Conservation (phyloP, 805 yeast species). For the Wickerhamiella alocasiicola region DNA sequence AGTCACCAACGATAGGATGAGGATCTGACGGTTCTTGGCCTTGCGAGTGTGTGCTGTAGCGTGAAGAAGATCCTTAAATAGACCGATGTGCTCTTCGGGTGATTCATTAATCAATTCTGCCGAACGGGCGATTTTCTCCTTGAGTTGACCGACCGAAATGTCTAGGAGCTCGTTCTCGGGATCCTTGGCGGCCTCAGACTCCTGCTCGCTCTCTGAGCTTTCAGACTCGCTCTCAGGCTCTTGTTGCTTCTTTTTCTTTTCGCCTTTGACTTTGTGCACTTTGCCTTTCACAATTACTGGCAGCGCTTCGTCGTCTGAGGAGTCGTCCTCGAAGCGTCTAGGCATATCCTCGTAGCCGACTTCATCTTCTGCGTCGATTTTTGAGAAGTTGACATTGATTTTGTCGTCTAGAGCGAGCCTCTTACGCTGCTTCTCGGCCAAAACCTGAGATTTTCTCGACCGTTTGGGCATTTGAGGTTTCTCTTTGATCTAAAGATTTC, state of each 20-base stretch:
- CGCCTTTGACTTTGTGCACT: slow-evolving; percentile 31
- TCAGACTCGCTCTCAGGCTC: slow-evolving; percentile 22
- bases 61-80: slow-evolving; percentile 41
- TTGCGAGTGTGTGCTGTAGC: slow-evolving; percentile 20
- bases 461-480: slow-evolving; percentile 17
- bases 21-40: slow-evolving; percentile 51
- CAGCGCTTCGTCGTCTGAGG: slow-evolving; percentile 46
- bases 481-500: slow-evolving; percentile 2
- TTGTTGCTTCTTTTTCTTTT: slow-evolving; percentile 19
- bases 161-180: slow-evolving; percentile 27
- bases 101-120: slow-evolving; percentile 72
- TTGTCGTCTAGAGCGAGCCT: slow-evolving; percentile 14
- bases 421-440: slow-evolving; percentile 10
- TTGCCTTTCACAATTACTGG: slow-evolving; percentile 68
- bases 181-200: slow-evolving; percentile 20
- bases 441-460: slow-evolving; percentile 9
- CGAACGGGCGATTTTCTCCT: slow-evolving; percentile 72
- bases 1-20: slow-evolving; percentile 69
- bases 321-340: slow-evolving; percentile 34
- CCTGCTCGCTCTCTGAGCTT: not conserved
- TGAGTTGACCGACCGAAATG: slow-evolving; percentile 40
- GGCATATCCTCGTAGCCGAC: slow-evolving; percentile 70
- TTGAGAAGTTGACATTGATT: slow-evolving; percentile 11
- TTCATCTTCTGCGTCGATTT: slow-evolving; percentile 41
- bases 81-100: slow-evolving; percentile 70